Evolutionary conservation across 495 filamentous ascomycete species (phyloP), one percentile per base, ranked within the genome.

Genomic region (Friedmanniomyces endolithicus): DNA sequence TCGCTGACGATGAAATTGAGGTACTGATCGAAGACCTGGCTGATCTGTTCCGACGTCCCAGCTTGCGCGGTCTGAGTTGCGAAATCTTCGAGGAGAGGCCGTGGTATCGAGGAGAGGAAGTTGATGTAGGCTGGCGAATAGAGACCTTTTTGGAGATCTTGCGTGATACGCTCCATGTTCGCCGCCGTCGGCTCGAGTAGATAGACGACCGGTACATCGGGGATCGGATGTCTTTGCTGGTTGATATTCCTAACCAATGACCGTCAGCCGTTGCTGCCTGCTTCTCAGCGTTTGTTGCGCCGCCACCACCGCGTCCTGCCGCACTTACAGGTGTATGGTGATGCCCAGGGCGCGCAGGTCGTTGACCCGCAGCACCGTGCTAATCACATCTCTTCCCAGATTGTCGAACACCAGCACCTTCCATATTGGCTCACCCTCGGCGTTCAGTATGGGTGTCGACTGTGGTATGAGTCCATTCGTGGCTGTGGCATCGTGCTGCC

Each of bases 51-150:
- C 1, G 88, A 80, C 2, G 88, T 92, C 12, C 82, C 85, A 19
- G 86, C 82, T 20, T 84, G 70, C 1, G 87, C 94, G 34, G 92
- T 90, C 65, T 94, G 81, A 17, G 84, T 77, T 8, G 90, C 94
- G 66, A 97, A 97, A 58, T 97, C 90, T 74, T 99, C 94, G 49
- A 99, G 81, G 23, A 99, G 75, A 14, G 89, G 85, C 48, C 94
- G 79, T 1, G 92, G 88, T 58, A 99, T 85, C 31, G 94, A 97
- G 46, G 87, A 90, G 25, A 99, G 79, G 68, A 97, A 97, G 72
- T 99, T 99, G 68, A 99, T 81, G 63, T 96, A 92, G 61, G 94
- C 90, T 1, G 88, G 87, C 52, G 88, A 86, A 70, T 99, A 99
- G 25, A 99, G 78, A 39, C 80, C 83, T 55, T 82, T 86, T 35